A percentile compares a stretch with the other conserved stretches of the same genome.
Conservation (phyloP, 345 rosid genomes). For the Toxicodendron radicans region DNA sequence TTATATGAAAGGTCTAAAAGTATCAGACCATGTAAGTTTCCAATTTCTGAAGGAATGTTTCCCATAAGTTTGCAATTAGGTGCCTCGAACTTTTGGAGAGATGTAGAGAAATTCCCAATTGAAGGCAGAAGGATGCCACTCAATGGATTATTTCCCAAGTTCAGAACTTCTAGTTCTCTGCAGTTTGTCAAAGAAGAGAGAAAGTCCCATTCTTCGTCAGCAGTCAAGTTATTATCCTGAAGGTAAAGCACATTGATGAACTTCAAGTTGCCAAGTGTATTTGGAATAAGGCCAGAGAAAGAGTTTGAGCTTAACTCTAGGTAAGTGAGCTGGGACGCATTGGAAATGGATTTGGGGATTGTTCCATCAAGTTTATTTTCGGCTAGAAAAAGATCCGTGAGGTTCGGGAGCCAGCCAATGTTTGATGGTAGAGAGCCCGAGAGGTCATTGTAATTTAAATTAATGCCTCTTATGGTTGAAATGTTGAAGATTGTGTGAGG, state of each 20-base stretch:
- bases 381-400: background rate
- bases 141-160: no score
- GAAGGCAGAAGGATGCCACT: no score
- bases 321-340: background rate
- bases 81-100: background rate
- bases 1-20: no score
- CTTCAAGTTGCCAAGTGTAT: background rate
- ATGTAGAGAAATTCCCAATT: no score
- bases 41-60: no score
- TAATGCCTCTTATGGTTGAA: background rate
- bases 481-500: background rate
- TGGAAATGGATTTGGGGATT: constrained; percentile 13
- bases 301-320: background rate
- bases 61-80: background rate
- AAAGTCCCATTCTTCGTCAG: background rate
- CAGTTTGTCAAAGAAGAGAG: constrained; percentile 6
- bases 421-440: no score
- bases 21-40: no score
- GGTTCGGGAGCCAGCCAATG: constrained; percentile 11
- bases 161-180: background rate
- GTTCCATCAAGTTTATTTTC: constrained; percentile 2
- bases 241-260: rapidly evolving
- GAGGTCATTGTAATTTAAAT: background rate
- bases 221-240: no score
- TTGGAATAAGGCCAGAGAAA: background rate